Evolutionary conservation across 345 rosid species (phyloP), one percentile per base, ranked within the genome.

Genomic region (Bruguiera gymnorhiza): DNA sequence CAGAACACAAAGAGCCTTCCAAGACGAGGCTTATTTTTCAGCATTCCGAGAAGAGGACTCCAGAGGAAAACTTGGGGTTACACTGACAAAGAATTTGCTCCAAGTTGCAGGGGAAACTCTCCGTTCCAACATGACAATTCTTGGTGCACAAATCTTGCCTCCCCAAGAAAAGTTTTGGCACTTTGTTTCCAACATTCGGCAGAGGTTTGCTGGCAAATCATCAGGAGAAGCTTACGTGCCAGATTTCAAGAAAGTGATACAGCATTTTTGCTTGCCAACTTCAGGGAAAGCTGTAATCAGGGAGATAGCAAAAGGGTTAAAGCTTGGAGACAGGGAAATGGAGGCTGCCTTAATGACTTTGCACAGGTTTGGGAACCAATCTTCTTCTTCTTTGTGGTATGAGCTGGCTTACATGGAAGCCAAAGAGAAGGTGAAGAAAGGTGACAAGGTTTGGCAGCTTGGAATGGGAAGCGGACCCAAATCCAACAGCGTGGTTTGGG

Each of bases 351-450:
- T 83, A 55, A 81, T 83, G 87, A 83, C 89, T 27, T 69, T 85
- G 51, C 82, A 85, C 67, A 82, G 87, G 67, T 87, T 85, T 60
- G 89, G 91, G 8, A 85, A 85, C 69, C 89, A 87, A 64, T 85
- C 87, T 8, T 85, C 92, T 36, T 80, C 86, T 59, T 76, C 87
- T 3, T 0, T 82, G 80, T 85, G 87, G 85, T 87, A 83, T 23
- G 86, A 83, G 76, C 30, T 83, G 8, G 77, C 80, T 27, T 87
- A 85, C 77, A 4, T 87, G 71, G 92, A 87, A 69, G 86, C 80
- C 6, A 78, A 83, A 70, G 82, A 80, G 54, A 69, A 80, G 63
- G 79, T 85, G 69, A 81, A 75, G 80, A 75, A 73, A 60, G 87
- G 89, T n/a, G 84, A 87, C 61, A 82, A 31, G 51, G 79, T 75